Conservation (phyloP, 2,329 filamentous ascomycete genomes). For the Drechslerella dactyloides region DNA sequence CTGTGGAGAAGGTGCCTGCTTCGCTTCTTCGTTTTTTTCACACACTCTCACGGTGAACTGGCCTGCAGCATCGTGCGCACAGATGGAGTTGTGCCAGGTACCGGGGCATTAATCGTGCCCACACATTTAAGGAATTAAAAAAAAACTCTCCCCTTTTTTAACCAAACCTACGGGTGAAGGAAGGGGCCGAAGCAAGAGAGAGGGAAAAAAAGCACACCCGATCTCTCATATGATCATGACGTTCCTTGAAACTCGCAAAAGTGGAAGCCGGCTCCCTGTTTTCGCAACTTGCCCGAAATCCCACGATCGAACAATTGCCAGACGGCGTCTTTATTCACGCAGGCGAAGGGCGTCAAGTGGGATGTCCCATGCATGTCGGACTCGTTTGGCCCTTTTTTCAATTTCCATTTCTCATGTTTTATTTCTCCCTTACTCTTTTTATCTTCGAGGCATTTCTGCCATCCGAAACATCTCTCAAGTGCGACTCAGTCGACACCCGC, state of each 20-base stretch:
- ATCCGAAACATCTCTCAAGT: slow-evolving; percentile 42
- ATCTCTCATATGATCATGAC: slow-evolving; percentile 51
- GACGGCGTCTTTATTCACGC: neutral
- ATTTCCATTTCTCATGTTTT: slow-evolving; percentile 1
- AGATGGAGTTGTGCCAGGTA: slow-evolving; percentile 24
- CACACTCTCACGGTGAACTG: too few species aligned
- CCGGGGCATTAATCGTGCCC: slow-evolving; percentile 25
- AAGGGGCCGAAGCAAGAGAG: neutral
- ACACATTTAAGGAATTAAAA: neutral
- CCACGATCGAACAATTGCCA: slow-evolving; percentile 2
- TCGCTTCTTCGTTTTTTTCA: slow-evolving; percentile 1
- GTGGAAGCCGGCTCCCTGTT: slow-evolving; percentile 3
- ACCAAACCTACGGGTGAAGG: slow-evolving; percentile 24
- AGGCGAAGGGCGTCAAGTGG: neutral
- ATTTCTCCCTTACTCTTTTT: slow-evolving; percentile 15
- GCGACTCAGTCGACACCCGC: slow-evolving; percentile 39
- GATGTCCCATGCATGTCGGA: neutral
- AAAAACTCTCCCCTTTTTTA: slow-evolving; percentile 45
- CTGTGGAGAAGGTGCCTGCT: slow-evolving; percentile 40
- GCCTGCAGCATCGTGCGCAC: too few species aligned
- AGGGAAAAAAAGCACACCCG: slow-evolving; percentile 17
- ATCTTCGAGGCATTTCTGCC: slow-evolving; percentile 45
- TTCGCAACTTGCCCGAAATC: slow-evolving; percentile 4
- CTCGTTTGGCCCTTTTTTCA: neutral
- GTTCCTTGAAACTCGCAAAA: slow-evolving; percentile 40